Evolutionary conservation across 371 early-diverging fungal genomes (phyloP).

Genomic region (Mucor saturninus): DNA sequence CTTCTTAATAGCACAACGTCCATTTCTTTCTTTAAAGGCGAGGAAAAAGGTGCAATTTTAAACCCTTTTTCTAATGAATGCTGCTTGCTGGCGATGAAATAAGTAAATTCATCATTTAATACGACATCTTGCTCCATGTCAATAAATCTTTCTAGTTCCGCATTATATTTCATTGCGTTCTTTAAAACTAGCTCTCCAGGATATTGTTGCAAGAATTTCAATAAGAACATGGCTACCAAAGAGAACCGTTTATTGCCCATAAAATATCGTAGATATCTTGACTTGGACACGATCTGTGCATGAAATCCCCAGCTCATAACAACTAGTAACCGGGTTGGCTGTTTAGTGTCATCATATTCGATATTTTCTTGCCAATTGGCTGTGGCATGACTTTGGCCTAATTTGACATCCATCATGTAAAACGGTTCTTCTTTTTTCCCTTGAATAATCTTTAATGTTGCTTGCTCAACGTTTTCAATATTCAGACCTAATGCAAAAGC

Average conservation of each 20-base stretch:
- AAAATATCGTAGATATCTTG: conserved; percentile 39
- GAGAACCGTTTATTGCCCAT: conserved; percentile 53
- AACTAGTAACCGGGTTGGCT: conserved; percentile 33
- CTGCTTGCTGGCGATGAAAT: conserved; percentile 49
- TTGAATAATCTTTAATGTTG: conserved; percentile 39
- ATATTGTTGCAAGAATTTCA: conserved; percentile 41
- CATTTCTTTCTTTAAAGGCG: conserved; percentile 32
- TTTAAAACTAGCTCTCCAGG: conserved; percentile 37
- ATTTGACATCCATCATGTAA: conserved; percentile 35
- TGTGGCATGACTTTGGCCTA: conserved; percentile 25
- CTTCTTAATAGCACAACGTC: conserved; percentile 42
- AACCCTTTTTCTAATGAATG: conserved; percentile 51
- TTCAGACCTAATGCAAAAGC: conserved; percentile 47
- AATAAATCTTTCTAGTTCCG: conserved; percentile 1
- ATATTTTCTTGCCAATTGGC: conserved; percentile 25
- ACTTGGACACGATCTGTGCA: conserved; percentile 52
- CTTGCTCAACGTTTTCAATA: conserved; percentile 34
- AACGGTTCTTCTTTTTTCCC: conserved; percentile 31
- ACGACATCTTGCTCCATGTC: background rate
- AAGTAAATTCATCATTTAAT: conserved; percentile 35
- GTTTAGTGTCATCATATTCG: conserved; percentile 3
- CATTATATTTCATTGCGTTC: conserved; percentile 22
- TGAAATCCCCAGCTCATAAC: conserved; percentile 60
- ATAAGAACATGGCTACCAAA: conserved; percentile 38
- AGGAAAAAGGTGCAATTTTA: conserved; percentile 48